Evolutionary conservation across 1,284 basidiomycete species (phyloP), one percentile per base, ranked within the genome.

Genomic region (Ceratobasidium sp.): DNA sequence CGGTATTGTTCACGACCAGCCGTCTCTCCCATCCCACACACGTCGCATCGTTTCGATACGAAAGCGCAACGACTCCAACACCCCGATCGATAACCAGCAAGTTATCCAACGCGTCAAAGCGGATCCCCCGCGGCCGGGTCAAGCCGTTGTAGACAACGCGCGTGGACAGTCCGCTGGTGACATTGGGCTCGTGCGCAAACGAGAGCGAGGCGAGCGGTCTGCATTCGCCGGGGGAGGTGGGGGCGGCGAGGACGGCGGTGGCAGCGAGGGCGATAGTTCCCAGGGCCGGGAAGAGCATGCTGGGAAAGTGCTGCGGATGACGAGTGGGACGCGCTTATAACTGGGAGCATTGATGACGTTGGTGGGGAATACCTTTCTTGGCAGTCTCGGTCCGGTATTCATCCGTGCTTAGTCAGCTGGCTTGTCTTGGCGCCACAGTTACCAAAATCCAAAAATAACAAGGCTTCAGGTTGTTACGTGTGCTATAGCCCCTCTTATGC

Each of bases 51-150:
- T 74, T 64, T 5, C 64, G 64, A 41, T 61, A 54, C 19, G 69
- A 77, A 72, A 85, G 84, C 0, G 82, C 83, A 0, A 83, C 83
- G 19, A 85, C 75, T 7, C 84, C 84, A 31, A 82, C 77, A 0
- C 84, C 84, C 29, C 81, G 79, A 74, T 85, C 83, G 41, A 85
- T 80, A 19, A 84, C 83, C 9, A 85, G 82, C n/a, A 85, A 77
- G 75, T 84, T 84, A 22, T 80, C 78, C 22, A 77, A 58, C 0
- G 75, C 69, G 64, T 85, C 84, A 61, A 84, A 79, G 9, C 80
- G 77, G 51, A 85, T 83, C 0, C 83, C 83, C 4, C 84, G 80
- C 11, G 84, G 84, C 1, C 78, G 77, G 0, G 83, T 83, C 9
- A 85, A 79, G 69, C 83, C 83, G 4, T 82, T 82, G 76, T 83